Percentiles rank a stretch among this genome's conserved stretches.
These are phyloP conservation scores for Mycena metata DNA, from an alignment of 768 basidiomycete species.

Conservation along the genomic window DNA sequence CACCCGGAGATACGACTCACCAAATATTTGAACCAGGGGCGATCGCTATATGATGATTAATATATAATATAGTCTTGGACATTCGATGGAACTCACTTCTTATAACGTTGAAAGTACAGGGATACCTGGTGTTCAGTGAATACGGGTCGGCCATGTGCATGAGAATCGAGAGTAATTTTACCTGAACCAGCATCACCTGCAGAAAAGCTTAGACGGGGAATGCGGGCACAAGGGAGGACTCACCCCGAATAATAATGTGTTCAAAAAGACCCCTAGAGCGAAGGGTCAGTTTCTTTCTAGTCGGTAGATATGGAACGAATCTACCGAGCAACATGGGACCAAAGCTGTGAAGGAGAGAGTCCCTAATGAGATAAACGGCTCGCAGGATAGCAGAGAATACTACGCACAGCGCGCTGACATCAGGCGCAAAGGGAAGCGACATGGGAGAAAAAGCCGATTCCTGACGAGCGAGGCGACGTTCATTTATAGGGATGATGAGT, in stretches of 20 bases:
- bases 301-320: too few species aligned
- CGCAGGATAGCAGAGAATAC: too few species aligned
- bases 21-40: constrained; percentile 31
- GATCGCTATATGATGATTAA: constrained; percentile 17
- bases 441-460: too few species aligned
- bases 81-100: not conserved
- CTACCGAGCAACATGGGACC: constrained; percentile 28
- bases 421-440: too few species aligned
- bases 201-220: not conserved
- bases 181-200: constrained; percentile 26
- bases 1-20: not conserved
- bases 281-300: too few species aligned
- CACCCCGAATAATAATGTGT: constrained; percentile 32
- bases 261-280: constrained; percentile 7
- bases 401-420: too few species aligned
- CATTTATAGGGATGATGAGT: too few species aligned
- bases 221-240: not conserved
- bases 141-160: too few species aligned
- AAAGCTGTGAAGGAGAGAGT: constrained; percentile 1
- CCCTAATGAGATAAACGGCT: too few species aligned
- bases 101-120: constrained; percentile 29
- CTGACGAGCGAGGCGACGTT: too few species aligned
- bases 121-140: constrained; percentile 3
- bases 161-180: not conserved
- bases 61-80: not conserved